Evolutionary conservation across 345 rosid genomes (phyloP), one percentile per base, ranked within the genome.

Genomic region (Salix brachista): DNA sequence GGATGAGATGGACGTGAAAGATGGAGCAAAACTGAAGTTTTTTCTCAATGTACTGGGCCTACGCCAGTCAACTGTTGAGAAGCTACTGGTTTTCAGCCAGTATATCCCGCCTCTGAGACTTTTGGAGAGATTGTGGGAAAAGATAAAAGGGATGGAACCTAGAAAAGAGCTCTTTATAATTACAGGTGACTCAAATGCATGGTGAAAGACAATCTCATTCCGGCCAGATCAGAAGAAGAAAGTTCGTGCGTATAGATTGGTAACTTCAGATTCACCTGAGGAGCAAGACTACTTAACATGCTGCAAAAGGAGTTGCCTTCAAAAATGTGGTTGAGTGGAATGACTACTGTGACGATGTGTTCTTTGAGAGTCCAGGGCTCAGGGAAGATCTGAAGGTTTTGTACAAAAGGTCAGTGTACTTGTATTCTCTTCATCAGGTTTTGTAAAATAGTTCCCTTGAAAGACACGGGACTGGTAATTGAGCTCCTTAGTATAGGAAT

Each of bases 261-360:
- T 92, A 4, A 89, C 97, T 46, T 91, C 91, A 0, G 90, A 88
- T 76, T 90, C 98, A 11, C 95, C 91, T 1, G 98, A 93, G 65
- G 91, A 91, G 78, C 94, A 88, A 72, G 90, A 85, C 26, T 9
- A 2, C 26, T 6, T 56, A n/a, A 83, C 86, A 34, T 88, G 94
- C 84, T 85, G 78, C 67, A 79, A 82, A 60, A 93, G 88, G 80
- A 93, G 79, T 75, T 83, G 60, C 85, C 88, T 65, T 85, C 94
- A 2, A 86, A 89, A 78, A 82, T 87, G 90, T 93, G 94, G 96
- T 93, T 8, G 94, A 93, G 67, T 93, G 96, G 97, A 90, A 87
- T 5, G 85, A 87, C 82, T 85, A 82, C 9, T 74, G 83, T 17
- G 87, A 83, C 70, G 92, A 91, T 75, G 44, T 3, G 52, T 90